phyloP scores from a whole-genome alignment of 208 protist species.

The Acanthamoeba sp. region DNA sequence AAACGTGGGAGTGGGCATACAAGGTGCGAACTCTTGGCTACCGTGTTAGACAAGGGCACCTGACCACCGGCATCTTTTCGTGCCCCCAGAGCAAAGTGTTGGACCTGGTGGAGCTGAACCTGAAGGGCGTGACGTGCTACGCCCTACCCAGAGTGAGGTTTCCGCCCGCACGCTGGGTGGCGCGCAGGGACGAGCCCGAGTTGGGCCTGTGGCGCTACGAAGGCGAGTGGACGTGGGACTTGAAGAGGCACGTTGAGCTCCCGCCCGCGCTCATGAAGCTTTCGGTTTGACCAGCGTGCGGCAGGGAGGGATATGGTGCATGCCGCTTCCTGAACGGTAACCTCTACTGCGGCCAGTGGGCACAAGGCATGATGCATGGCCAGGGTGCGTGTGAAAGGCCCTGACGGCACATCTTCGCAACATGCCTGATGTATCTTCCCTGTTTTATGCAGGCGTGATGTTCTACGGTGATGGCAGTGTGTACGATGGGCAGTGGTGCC shows the following conservation, averaged over 20 bases:
- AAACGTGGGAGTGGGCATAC: slow-evolving; percentile 21
- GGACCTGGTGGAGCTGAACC: not conserved
- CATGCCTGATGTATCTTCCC: not conserved
- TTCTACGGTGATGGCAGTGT: slow-evolving; percentile 43
- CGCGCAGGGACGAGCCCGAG: not conserved
- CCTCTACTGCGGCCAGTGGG: slow-evolving; percentile 26
- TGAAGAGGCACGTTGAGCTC: not conserved
- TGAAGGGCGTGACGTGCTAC: not conserved
- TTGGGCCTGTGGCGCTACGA: not conserved
- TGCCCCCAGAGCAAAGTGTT: not conserved
- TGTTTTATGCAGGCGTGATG: not conserved
- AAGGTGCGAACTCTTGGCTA: not conserved
- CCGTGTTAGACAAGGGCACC: no score
- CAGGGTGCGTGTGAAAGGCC: slow-evolving; percentile 17
- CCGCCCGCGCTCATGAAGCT: not conserved
- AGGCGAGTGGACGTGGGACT: not conserved
- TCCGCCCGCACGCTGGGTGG: not conserved
- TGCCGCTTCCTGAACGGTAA: slow-evolving; percentile 36
- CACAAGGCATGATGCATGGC: slow-evolving; percentile 1
- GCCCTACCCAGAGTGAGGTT: slow-evolving; percentile 27
- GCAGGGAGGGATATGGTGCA: slow-evolving; percentile 1
- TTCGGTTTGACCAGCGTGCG: not conserved
- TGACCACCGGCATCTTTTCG: not conserved
- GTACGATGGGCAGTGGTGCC: not conserved
- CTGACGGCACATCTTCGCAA: no score